Conservation (phyloP, 306 rosid species). For the Vigna nakashimae region DNA sequence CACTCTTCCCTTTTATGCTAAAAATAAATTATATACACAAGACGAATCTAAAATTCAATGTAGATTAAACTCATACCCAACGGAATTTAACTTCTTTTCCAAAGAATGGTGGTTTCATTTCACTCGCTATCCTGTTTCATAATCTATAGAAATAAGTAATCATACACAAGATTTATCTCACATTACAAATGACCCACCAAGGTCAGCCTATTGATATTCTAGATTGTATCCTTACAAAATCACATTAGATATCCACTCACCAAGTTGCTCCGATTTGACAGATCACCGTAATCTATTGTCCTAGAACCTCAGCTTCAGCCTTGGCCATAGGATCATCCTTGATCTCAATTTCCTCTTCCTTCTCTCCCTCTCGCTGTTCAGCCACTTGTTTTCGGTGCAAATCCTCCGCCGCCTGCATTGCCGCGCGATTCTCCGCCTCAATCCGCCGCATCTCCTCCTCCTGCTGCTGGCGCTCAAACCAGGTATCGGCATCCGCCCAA, state of each 20-base stretch:
- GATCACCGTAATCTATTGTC: conserved; percentile 39
- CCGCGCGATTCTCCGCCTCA: conserved; percentile 80
- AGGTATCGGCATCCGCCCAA: conserved; percentile 99
- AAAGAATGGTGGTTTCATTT: not conserved
- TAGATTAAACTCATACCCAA: not conserved
- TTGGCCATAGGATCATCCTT: conserved; percentile 63
- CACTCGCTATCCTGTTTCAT: not conserved
- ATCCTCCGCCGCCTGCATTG: conserved; percentile 92
- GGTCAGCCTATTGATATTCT: not conserved
- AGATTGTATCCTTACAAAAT: not conserved
- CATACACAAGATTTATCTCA: not conserved
- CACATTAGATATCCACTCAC: not conserved
- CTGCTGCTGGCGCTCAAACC: conserved; percentile 98
- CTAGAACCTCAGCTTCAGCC: conserved; percentile 80
- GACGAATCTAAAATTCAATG: not conserved
- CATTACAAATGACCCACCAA: not conserved
- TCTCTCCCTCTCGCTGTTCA: conserved; percentile 84
- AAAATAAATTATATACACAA: not conserved
- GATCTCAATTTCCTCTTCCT: conserved; percentile 70
- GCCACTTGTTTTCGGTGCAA: conserved; percentile 77
- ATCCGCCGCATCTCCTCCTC: conserved; percentile 92
- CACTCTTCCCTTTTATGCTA: not conserved
- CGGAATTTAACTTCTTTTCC: not conserved
- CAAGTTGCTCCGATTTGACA: not conserved
- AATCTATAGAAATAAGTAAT: not conserved